Conservation (phyloP, 2,329 filamentous ascomycete species). For the Arthrobotrys conoides region DNA sequence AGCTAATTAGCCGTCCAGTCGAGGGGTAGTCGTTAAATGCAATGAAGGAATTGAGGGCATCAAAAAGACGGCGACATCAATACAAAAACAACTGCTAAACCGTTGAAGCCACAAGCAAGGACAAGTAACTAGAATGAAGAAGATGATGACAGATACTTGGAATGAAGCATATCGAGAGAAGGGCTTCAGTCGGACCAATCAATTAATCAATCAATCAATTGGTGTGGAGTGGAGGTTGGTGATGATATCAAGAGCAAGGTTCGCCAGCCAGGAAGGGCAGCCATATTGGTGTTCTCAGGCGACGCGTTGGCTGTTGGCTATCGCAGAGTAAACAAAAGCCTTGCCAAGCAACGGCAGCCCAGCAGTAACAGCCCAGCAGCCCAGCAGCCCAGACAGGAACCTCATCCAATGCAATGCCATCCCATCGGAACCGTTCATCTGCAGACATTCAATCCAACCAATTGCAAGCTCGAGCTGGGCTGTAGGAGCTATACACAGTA, state of each 20-base stretch:
- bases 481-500: background rate
- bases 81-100: background rate
- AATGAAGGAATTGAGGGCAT: background rate
- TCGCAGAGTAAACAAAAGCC: constrained; percentile 59
- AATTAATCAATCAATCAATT: background rate
- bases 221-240: background rate
- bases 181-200: background rate
- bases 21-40: background rate
- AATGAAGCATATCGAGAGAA: constrained; percentile 3
- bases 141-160: background rate
- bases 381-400: background rate
- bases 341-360: constrained; percentile 40
- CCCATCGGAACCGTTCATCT: background rate
- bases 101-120: constrained; percentile 2
- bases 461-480: background rate
- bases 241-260: background rate
- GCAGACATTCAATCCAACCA: background rate
- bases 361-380: no score
- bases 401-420: constrained; percentile 1
- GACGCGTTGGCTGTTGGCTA: no score
- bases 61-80: constrained; percentile 5
- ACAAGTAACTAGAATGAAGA: background rate
- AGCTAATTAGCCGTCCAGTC: background rate
- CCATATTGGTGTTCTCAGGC: constrained; percentile 50
- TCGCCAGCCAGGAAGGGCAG: constrained; percentile 29